Percentiles rank a stretch among this genome's conserved stretches.
Conservation (phyloP, 352 stramenopile genomes). For the Globisporangium uncinulatum region DNA sequence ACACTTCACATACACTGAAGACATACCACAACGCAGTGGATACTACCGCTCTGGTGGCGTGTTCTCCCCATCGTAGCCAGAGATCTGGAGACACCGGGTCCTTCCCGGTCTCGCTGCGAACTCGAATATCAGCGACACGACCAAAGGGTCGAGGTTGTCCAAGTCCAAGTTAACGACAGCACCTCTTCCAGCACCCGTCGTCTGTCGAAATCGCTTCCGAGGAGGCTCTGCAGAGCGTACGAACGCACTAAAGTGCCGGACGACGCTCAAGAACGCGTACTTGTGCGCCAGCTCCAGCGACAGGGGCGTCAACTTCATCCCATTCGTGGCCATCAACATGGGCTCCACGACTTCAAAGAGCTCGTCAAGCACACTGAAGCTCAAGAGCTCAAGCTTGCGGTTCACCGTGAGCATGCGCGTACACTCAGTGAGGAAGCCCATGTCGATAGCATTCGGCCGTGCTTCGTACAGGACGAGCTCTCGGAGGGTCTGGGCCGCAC, state of each 20-base stretch:
- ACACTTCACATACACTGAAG: no score
- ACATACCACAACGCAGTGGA: no score
- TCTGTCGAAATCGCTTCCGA: neutral
- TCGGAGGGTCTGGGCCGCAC: neutral
- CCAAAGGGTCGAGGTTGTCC: neutral
- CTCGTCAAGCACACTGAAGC: neutral
- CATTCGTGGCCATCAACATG: neutral
- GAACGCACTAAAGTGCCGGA: neutral
- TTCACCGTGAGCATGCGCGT: neutral
- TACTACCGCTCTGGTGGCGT: no score
- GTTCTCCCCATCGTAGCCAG: neutral
- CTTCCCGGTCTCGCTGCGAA: neutral
- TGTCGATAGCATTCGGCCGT: no score
- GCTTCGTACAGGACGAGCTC: neutral
- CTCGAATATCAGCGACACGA: neutral
- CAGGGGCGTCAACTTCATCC: neutral
- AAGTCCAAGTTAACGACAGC: neutral
- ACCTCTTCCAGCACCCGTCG: no score
- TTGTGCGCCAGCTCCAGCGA: neutral
- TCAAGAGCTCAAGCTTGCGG: neutral
- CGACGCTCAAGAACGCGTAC: neutral
- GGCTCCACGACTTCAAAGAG: neutral
- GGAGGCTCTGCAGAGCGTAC: neutral
- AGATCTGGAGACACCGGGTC: neutral
- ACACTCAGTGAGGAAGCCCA: neutral